A percentile compares a stretch with the other conserved stretches of the same genome.
Evolutionary conservation across 2,329 filamentous ascomycete species (phyloP).

Genomic region (Phaeophleospora eucalypticola): DNA sequence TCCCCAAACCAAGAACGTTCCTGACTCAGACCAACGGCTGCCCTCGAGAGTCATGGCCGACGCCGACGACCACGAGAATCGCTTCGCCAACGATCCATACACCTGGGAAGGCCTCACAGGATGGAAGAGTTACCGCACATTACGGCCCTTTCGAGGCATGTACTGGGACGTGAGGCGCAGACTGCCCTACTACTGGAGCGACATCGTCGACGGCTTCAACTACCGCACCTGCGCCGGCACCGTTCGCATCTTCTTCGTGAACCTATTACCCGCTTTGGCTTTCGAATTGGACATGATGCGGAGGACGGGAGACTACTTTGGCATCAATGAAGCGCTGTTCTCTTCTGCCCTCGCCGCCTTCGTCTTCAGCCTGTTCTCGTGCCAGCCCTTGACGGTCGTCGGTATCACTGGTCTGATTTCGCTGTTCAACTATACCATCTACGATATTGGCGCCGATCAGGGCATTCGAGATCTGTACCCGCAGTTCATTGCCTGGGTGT

Average conservation of each 20-base stretch:
- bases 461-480: constrained; percentile 48
- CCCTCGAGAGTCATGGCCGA: neutral
- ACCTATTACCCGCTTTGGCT: constrained; percentile 55
- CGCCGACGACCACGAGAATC: constrained; percentile 2
- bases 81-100: constrained; percentile 33
- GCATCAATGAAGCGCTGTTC: constrained; percentile 55
- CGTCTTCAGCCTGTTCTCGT: constrained; percentile 50
- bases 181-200: constrained; percentile 54
- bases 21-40: no score
- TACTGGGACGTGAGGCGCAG: constrained; percentile 52
- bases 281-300: constrained; percentile 58
- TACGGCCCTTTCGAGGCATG: constrained; percentile 50
- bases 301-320: constrained; percentile 52
- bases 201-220: constrained; percentile 52
- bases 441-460: constrained; percentile 51
- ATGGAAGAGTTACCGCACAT: constrained; percentile 34
- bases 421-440: constrained; percentile 57
- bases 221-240: constrained; percentile 54
- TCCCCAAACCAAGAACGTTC: no score
- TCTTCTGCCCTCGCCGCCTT: constrained; percentile 53
- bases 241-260: constrained; percentile 58
- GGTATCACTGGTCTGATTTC: constrained; percentile 55
- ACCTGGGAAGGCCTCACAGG: constrained; percentile 34
- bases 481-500: constrained; percentile 54
- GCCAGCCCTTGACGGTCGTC: constrained; percentile 55